Conservation (phyloP, 139 green algal genomes). For the Zygnema circumcarinatum region DNA sequence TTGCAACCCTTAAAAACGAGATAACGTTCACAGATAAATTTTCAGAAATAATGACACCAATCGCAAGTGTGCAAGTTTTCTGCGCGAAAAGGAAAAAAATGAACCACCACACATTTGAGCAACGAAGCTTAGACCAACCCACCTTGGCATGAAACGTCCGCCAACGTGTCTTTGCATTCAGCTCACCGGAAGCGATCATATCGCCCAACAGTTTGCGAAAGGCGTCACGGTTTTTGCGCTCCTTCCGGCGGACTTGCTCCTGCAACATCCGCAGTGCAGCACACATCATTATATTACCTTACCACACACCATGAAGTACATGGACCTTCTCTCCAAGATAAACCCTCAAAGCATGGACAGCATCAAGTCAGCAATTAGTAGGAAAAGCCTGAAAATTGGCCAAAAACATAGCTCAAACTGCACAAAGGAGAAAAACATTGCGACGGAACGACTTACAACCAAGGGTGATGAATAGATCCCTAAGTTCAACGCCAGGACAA, state of each 20-base stretch:
- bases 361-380: background rate
- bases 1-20: background rate
- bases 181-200: constrained; percentile 65
- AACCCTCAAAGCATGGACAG: background rate
- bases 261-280: constrained; percentile 45
- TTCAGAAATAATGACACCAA: background rate
- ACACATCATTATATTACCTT: background rate
- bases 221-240: constrained; percentile 77
- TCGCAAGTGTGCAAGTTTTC: no score
- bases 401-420: no score
- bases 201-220: constrained; percentile 78
- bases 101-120: no score
- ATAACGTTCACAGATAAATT: background rate
- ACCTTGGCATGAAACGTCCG: constrained; percentile 74
- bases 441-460: no score
- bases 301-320: background rate
- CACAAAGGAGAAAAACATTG: no score
- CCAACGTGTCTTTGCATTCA: constrained; percentile 67
- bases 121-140: no score
- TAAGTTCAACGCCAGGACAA: no score
- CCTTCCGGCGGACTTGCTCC: constrained; percentile 71
- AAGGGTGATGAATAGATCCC: no score
- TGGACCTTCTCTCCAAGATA: background rate
- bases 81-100: no score
- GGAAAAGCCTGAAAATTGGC: no score